Percentiles rank a stretch among this genome's conserved stretches.
phyloP scores from a whole-genome alignment of 1,284 basidiomycete species.

The Fomitopsis betulina region DNA sequence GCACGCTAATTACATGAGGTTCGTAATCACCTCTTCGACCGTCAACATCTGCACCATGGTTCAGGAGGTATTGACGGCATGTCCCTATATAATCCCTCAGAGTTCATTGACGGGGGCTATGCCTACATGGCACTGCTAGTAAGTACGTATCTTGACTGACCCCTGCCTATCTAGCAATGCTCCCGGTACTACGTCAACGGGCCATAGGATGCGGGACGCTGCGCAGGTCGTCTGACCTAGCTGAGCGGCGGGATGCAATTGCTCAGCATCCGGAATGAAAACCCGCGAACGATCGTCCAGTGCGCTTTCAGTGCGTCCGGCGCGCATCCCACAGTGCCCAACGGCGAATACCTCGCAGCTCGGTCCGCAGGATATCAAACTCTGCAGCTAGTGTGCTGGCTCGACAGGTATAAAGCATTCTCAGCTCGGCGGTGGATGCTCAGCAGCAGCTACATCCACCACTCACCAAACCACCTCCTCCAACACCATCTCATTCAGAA shows the following conservation, averaged over 20 bases:
- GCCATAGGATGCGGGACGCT: background rate
- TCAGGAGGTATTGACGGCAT: too few species aligned
- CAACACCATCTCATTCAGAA: constrained; percentile 1
- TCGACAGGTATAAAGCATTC: background rate
- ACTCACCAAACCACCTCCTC: background rate
- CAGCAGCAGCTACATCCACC: background rate
- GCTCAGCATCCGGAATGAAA: background rate
- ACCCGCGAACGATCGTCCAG: background rate
- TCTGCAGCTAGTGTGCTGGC: background rate
- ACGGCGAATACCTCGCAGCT: background rate
- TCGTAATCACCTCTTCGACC: too few species aligned
- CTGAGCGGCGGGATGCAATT: background rate
- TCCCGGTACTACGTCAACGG: background rate
- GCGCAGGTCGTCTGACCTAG: background rate
- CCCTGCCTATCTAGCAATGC: background rate
- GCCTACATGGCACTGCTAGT: background rate
- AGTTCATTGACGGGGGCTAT: background rate
- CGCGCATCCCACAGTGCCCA: background rate
- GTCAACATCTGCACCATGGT: too few species aligned
- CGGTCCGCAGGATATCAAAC: background rate
- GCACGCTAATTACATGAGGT: too few species aligned
- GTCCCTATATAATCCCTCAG: too few species aligned
- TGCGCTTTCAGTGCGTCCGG: background rate
- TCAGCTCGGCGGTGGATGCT: background rate
- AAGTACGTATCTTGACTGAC: background rate